Conservation (phyloP, 306 rosid genomes). For the Clitoria ternatea region DNA sequence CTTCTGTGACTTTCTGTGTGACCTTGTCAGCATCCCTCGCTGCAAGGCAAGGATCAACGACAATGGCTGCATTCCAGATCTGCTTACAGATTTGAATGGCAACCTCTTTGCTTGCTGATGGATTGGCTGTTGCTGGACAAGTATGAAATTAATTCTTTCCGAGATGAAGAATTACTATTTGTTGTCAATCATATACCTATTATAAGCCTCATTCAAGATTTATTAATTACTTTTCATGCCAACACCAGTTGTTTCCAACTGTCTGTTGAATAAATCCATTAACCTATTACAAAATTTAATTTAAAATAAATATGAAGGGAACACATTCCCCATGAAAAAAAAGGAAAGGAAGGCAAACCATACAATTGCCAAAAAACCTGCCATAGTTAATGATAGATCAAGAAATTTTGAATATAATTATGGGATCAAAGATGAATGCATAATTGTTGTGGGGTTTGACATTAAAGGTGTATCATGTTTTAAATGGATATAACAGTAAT, state of each 20-base stretch:
- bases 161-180: not conserved
- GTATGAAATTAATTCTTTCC: slow-evolving; percentile 29
- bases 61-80: slow-evolving; percentile 90
- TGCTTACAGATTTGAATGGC: slow-evolving; percentile 95
- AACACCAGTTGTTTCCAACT: not conserved
- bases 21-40: slow-evolving; percentile 80
- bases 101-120: slow-evolving; percentile 78
- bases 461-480: too few species aligned
- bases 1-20: slow-evolving; percentile 83
- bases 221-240: not conserved
- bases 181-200: too few species aligned
- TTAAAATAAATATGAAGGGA: not conserved
- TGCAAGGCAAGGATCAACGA: slow-evolving; percentile 70
- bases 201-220: not conserved
- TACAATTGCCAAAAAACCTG: not conserved
- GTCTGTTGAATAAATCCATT: not conserved
- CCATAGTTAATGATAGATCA: not conserved
- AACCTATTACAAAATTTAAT: not conserved
- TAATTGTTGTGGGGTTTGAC: too few species aligned
- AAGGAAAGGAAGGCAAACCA: not conserved
- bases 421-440: not conserved
- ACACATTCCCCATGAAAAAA: not conserved
- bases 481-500: too few species aligned
- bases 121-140: slow-evolving; percentile 93
- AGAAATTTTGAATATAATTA: not conserved